phyloP scores from a whole-genome alignment of 148 eudicot species.

The Beta vulgaris region DNA sequence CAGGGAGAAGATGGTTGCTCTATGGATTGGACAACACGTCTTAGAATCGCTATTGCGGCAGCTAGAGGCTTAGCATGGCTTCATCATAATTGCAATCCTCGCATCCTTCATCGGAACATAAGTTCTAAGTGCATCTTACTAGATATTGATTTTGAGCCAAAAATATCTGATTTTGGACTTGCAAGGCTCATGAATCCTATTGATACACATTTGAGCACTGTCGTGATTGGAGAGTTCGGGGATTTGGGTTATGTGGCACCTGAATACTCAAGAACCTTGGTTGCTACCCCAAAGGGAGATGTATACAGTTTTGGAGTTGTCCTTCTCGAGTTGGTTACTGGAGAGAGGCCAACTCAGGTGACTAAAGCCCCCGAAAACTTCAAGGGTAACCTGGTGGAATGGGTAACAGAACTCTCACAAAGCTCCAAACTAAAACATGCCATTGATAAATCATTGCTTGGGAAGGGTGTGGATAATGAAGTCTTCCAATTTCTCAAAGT shows the following conservation, averaged over 20 bases:
- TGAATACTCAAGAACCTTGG: conserved; percentile 54
- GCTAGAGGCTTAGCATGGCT: conserved; percentile 76
- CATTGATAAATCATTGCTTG: conserved; percentile 45
- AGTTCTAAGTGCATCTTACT: conserved; percentile 63
- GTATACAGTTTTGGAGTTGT: conserved; percentile 65
- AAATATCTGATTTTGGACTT: conserved; percentile 65
- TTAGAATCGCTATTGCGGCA: conserved; percentile 51
- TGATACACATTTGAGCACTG: conserved; percentile 67
- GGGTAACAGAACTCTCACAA: conserved; percentile 47
- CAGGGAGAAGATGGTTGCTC: conserved; percentile 28
- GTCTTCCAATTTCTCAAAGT: conserved; percentile 56
- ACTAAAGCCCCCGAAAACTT: conserved; percentile 51
- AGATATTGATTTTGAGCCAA: conserved; percentile 49
- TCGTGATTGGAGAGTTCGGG: conserved; percentile 65
- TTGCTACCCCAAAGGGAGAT: conserved; percentile 66
- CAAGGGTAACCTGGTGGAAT: conserved; percentile 59
- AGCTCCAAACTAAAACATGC: conserved; percentile 42
- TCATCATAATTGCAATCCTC: conserved; percentile 64
- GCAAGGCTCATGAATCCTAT: conserved; percentile 68
- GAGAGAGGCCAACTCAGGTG: conserved; percentile 48
- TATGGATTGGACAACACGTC: conserved; percentile 52
- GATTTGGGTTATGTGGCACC: conserved; percentile 71
- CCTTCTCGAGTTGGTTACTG: conserved; percentile 56
- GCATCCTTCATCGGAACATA: conserved; percentile 59
- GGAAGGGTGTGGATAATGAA: conserved; percentile 51